Evolutionary conservation across 2,329 filamentous ascomycete genomes (phyloP), one percentile per base, ranked within the genome.

Genomic region (Chrysoporthe deuterocubensis): DNA sequence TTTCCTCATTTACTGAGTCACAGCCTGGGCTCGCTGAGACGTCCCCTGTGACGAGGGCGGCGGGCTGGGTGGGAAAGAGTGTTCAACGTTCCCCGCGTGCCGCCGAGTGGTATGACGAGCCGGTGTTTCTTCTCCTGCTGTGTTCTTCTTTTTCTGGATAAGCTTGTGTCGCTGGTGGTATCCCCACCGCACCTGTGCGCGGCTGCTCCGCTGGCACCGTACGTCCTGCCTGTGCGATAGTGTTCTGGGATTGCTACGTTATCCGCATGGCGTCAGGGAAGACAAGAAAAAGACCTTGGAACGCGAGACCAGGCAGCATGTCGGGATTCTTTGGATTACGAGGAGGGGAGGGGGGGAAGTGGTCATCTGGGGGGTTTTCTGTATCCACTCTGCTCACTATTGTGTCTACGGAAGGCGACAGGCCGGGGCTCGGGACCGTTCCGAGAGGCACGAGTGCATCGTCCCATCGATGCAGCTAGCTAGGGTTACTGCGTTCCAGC

Each of bases 151-250:
- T 16, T 44, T 44, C 18, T 9, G 8, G 59, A 18, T 37, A 34
- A 61, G 43, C 26, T 40, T 50, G 26, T 40, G 40, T 50, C 48
- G 44, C 61, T 60, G 52, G n/a, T 46, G 54, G 57, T 40, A 40
- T 40, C 37, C 37, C 18, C 34, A 57, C 60, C 58, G n/a, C 21
- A 50, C 13, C 18, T 57, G 48, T 61, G 62, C 62, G 54, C 37
- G 65, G 46, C 48, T 18, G 44, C 59, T 26, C n/a, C 50, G 43
- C 26, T 56, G 65, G 44, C 42, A 52, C 26, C 44, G 54, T 43
- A 26, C 57, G 44, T 44, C 59, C 42, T 68, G 61, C 62, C 48
- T 65, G 65, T 64, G 62, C 52, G 56, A 58, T 59, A n/a, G 26
- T 37, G 63, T 43, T 48, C 50, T 18, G 50, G 43, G 50, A 66